phyloP scores from a whole-genome alignment of 2,329 filamentous ascomycete genomes.

The Monilinia polystroma region DNA sequence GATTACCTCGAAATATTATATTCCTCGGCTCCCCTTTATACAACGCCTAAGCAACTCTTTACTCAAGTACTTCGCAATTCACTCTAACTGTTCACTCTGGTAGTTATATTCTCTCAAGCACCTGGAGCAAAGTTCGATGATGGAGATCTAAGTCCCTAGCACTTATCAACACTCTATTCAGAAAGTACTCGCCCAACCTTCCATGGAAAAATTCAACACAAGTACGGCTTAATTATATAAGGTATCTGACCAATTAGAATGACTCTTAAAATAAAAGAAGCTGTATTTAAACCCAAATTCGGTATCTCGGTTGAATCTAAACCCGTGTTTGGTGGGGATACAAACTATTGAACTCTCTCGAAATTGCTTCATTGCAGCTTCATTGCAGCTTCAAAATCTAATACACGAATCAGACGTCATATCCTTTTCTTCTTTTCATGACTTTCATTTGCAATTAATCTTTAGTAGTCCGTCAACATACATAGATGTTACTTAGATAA shows the following conservation, averaged over 20 bases:
- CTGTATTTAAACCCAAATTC: neutral
- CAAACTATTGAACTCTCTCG: too few relatives aligned
- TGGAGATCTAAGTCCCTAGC: too few relatives aligned
- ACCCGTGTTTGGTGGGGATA: neutral
- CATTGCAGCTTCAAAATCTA: neutral
- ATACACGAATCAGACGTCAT: neutral
- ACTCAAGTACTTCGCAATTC: neutral
- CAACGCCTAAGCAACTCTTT: too few relatives aligned
- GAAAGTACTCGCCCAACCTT: neutral
- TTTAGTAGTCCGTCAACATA: too few relatives aligned
- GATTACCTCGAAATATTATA: neutral
- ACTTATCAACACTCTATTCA: neutral
- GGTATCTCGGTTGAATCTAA: neutral
- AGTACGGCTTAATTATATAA: too few relatives aligned
- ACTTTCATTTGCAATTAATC: neutral
- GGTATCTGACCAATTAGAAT: neutral
- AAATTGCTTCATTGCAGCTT: too few relatives aligned
- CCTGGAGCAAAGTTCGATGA: too few relatives aligned
- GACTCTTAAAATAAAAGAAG: neutral
- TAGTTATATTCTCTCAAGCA: too few relatives aligned
- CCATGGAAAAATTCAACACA: neutral
- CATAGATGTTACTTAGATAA: too few relatives aligned
- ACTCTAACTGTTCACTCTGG: too few relatives aligned
- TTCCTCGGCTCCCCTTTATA: slow-evolving; percentile 1
- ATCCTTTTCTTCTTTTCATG: neutral